Conservation (phyloP, 2,329 filamentous ascomycete genomes). For the Colletotrichum spaethianum region DNA sequence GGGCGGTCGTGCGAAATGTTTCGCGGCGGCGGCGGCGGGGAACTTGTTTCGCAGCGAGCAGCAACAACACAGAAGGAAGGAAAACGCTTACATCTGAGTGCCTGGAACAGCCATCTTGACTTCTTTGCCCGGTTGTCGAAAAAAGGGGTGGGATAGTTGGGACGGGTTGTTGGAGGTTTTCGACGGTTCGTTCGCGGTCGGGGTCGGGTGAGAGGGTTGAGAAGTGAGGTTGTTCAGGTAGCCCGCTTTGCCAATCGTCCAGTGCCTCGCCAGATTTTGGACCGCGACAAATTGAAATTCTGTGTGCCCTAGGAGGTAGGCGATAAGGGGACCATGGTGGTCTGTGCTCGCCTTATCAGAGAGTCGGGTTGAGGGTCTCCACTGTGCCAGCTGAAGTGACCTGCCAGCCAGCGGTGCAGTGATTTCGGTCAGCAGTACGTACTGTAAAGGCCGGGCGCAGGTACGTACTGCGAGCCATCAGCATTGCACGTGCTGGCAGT, state of each 20-base stretch:
- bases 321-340: conserved; percentile 26
- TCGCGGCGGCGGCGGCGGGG: conserved; percentile 12
- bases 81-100: conserved; percentile 71
- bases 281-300: conserved; percentile 17
- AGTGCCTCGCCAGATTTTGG: conserved; percentile 19
- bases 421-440: not conserved
- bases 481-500: not conserved
- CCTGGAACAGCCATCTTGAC: conserved; percentile 74
- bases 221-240: conserved; percentile 38
- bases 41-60: not conserved
- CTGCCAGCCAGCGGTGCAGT: not conserved
- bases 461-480: not conserved
- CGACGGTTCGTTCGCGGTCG: conserved; percentile 49
- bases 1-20: conserved; percentile 22
- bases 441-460: not conserved
- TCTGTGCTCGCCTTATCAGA: conserved; percentile 29
- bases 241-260: conserved; percentile 16
- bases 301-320: conserved; percentile 13
- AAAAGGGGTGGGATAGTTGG: conserved; percentile 44
- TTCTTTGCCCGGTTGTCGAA: conserved; percentile 47
- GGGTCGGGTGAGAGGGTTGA: conserved; percentile 44
- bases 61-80: conserved; percentile 8
- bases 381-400: conserved; percentile 19
- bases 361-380: not conserved
- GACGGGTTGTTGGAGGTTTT: conserved; percentile 53